Evolutionary conservation across 78 protist genomes (phyloP), one percentile per base, ranked within the genome.

Genomic region (Mastigamoeba balamuthi): DNA sequence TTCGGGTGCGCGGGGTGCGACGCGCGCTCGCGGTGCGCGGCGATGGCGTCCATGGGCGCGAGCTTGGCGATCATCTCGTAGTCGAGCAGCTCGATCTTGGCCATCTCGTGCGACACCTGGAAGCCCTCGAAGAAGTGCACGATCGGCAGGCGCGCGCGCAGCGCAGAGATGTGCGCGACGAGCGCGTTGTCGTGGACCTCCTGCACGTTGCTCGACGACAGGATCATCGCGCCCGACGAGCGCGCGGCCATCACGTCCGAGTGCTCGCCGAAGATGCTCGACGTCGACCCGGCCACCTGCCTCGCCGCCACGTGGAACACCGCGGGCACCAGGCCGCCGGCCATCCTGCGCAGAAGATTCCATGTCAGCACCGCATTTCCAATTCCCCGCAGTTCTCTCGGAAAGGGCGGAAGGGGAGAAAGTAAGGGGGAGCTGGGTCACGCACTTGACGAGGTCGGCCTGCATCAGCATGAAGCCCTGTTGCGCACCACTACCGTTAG

Each of bases 61-160:
- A 79, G 38, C 39, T 33, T n/a, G n/a, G 65, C 3, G 48, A 88
- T 58, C 4, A 27, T 48, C 58, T 78, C 78, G 48, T 74, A 74
- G 48, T 77, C 23, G 9, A 82, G 27, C 29, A 40, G 2, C 23
- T 36, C 7, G 65, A 89, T 53, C 71, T 84, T 84, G 30, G 39
- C 3, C 28, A 88, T 52, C 42, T 76, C 91, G 78, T 75, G 88
- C 42, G 82, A 68, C 1, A 76, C 63, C 8, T 89, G 80, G 80
- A 76, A 81, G 0, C 93, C 93, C 28, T 89, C 93, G 42, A 82
- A 89, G 74, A 89, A 86, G 75, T 89, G 93, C 9, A 83, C 0
- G 66, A 89, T 71, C 3, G 93, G 93, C 5, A 86, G 42, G 17
- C 67, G 28, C 0, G 68, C 28, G 42, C 85, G 27, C 38, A 89